phyloP scores from a whole-genome alignment of 2,329 filamentous ascomycete species.

The Xenoacremonium recifei region DNA sequence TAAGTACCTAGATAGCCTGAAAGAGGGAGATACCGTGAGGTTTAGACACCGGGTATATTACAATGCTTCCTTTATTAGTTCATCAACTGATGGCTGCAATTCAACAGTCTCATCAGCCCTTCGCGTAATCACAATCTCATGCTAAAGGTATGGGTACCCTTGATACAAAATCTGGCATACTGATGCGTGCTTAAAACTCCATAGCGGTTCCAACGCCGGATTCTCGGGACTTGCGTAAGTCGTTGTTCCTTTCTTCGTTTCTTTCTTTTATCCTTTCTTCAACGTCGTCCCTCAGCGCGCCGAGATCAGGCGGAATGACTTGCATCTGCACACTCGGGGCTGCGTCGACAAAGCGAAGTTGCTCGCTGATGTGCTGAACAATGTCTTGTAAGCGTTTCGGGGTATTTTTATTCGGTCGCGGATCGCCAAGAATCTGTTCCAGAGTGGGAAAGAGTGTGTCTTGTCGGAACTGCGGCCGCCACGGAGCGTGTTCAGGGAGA shows the following conservation, averaged over 20 bases:
- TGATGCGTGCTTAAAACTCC: slow-evolving; percentile 44
- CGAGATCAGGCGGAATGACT: slow-evolving; percentile 75
- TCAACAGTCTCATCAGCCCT: no score
- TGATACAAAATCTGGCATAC: no score
- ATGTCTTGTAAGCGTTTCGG: slow-evolving; percentile 73
- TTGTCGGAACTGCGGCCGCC: slow-evolving; percentile 84
- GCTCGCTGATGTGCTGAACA: slow-evolving; percentile 75
- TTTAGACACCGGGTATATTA: no score
- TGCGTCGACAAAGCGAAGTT: slow-evolving; percentile 79
- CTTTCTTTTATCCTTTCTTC: slow-evolving; percentile 67
- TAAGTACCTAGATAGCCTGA: no score
- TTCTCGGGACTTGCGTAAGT: slow-evolving; percentile 51
- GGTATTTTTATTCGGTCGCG: slow-evolving; percentile 74
- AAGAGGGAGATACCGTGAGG: no score
- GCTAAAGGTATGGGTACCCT: no score
- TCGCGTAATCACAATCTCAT: no score
- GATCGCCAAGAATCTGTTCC: slow-evolving; percentile 67
- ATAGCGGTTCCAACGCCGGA: slow-evolving; percentile 56
- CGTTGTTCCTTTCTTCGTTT: slow-evolving; percentile 56
- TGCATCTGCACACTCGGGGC: slow-evolving; percentile 87
- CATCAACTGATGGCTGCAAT: no score
- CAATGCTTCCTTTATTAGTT: no score
- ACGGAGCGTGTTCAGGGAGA: slow-evolving; percentile 78
- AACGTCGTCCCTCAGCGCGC: slow-evolving; percentile 65
- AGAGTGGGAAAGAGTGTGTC: slow-evolving; percentile 87